Base-by-base conservation (phyloP, 441 rosid species). In the Populus hybrid region DNA sequence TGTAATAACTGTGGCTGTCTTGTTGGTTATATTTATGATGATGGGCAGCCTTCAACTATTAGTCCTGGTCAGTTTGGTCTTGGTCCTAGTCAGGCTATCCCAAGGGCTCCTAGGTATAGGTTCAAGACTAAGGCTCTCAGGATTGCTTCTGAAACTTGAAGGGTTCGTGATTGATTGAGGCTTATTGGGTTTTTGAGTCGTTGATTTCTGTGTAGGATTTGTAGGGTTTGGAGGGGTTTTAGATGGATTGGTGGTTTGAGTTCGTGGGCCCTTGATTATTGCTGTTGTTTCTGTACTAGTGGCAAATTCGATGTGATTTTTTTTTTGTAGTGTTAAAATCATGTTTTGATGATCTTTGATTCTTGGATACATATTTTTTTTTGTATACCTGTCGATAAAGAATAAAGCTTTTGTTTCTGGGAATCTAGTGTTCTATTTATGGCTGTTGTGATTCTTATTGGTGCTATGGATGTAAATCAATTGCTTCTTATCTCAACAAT, bases 11-110 rank as follows among this genome's bases (percentile, higher is more conserved):
- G 99, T 53, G 90, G 87, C 0, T 79, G 81, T 38, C 88, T 88
- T 66, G 78, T 93, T 67, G 98, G 98, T 46, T 77, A 91, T 75
- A 80, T 95, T 50, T 93, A 93, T 85, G 99, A 95, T 77, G 98
- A 95, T 46, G 98, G 99, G 28, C 95, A 97, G 34, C 97, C 97
- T 10, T 81, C 85, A 30, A 89, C 92, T 23, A 78, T 89, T n/a
- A 82, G 89, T 66, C 82, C 92, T 1, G 97, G 98, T 4, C 98
- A 92, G 83, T 88, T 78, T 70, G 94, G 90, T 57, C 85, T 95
- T 71, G 98, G 97, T 3, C 97, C 99, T 38, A 94, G 98, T 82
- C 99, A 95, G 78, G 97, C 85, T 30, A 79, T 95, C 20, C 97
- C 95, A 72, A 85, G 98, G 36, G 95, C 93, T 16, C 91, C 97